phyloP scores from a whole-genome alignment of 164 flowering plant genomes.

The Umbellularia californica region DNA sequence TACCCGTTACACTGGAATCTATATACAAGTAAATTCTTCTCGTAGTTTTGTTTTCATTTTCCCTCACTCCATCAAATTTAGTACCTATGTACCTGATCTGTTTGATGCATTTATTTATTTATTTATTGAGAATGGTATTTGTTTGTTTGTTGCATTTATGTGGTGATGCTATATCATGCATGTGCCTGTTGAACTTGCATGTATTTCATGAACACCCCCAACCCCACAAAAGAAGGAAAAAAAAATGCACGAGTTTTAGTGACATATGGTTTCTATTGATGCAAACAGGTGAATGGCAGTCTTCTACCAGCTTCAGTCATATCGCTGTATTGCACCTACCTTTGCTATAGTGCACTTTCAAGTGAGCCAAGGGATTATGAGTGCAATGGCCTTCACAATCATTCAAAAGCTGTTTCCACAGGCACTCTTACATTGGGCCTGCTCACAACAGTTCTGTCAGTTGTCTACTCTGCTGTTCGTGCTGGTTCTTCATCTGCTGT shows the following conservation, averaged over 20 bases:
- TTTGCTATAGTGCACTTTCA: slow-evolving; percentile 88
- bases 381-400: slow-evolving; percentile 94
- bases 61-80: neutral
- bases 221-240: neutral
- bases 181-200: neutral
- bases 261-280: slow-evolving; percentile 10
- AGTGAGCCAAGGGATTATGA: slow-evolving; percentile 97
- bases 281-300: slow-evolving; percentile 74
- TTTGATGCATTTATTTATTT: too few relatives aligned
- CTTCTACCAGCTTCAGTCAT: slow-evolving; percentile 89
- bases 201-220: neutral
- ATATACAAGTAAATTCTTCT: neutral
- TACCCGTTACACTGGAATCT: neutral
- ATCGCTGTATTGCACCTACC: slow-evolving; percentile 86
- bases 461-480: slow-evolving; percentile 97
- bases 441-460: slow-evolving; percentile 81
- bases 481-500: slow-evolving; percentile 96
- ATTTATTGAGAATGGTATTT: too few relatives aligned
- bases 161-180: neutral
- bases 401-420: slow-evolving; percentile 82
- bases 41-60: neutral
- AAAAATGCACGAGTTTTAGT: neutral
- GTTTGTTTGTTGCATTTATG: neutral
- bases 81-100: too few relatives aligned
- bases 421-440: slow-evolving; percentile 82